Evolutionary conservation across 495 filamentous ascomycete species (phyloP), one percentile per base, ranked within the genome.

Genomic region (Bombardia bombarda): DNA sequence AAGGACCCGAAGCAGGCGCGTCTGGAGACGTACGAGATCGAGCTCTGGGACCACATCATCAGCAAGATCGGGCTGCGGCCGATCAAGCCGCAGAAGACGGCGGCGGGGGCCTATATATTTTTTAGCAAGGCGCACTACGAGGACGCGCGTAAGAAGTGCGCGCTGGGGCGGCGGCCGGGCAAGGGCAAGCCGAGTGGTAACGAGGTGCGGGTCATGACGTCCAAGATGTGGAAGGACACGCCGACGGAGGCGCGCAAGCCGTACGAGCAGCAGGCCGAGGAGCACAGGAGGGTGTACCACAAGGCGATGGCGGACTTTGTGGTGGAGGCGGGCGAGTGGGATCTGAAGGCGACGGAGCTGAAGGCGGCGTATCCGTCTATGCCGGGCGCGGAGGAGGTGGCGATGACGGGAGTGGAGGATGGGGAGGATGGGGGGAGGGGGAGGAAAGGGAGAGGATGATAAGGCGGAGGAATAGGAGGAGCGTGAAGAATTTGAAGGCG

Each of bases 151-250:
- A 68, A 67, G 23, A 69, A 77, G 47, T 87, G 86, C 50, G 86
- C 89, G 41, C 77, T 80, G 32, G 73, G 73, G 2, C 75, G 79
- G 4, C 74, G 78, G 32, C 64, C 74, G 17, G 71, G 78, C 28
- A 82, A 82, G 18, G 77, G 75, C 3, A 82, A 84, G 49, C 70
- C 82, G 2, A 73, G 77, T 31, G 80, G 81, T 2, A 90, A 90
- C 50, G 87, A 92, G 48, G 81, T 98, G 38, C 82, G 92, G 25
- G 72, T 78, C 7, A 85, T 84, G 45, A 72, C 90, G 16, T 86
- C 88, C 14, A 78, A 81, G 52, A 89, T 88, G 85, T 98, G 92
- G 92, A 81, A 84, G 47, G 80, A 85, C 42, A 82, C 84, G 0
- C 52, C 68, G 3, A 72, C 74, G 7, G 84, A 82, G 25, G 72